Percentiles rank a stretch among this genome's conserved stretches.
These are phyloP conservation scores for Vinca minor DNA, from an alignment of 257 asterid genomes.

Conservation along the genomic window DNA sequence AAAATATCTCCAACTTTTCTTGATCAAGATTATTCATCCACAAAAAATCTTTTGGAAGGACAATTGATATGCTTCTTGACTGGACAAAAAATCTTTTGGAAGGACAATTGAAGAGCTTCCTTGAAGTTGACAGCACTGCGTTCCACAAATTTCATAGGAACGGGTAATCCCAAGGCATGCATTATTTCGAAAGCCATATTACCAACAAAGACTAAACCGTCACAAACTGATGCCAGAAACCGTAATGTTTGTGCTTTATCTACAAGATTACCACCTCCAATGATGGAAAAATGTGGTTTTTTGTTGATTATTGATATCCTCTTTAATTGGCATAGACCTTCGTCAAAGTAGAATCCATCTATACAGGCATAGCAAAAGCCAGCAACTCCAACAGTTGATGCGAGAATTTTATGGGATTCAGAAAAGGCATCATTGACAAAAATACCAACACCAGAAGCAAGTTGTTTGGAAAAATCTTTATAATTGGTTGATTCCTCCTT, in stretches of 20 bases:
- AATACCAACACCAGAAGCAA: constrained; percentile 65
- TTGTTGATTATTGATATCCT: constrained; percentile 36
- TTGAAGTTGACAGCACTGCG: constrained; percentile 28
- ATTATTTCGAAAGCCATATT: constrained; percentile 71
- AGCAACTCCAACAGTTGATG: constrained; percentile 83
- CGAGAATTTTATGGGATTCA: constrained; percentile 70
- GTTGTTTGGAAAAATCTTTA: constrained; percentile 50
- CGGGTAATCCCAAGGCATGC: constrained; percentile 58
- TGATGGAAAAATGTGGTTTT: constrained; percentile 63
- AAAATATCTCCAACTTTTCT: constrained; percentile 30
- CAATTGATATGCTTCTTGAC: constrained; percentile 49
- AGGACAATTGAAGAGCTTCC: constrained; percentile 48
- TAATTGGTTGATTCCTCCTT: constrained; percentile 74
- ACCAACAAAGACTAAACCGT: constrained; percentile 78
- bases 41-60: constrained; percentile 69
- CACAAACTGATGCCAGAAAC: constrained; percentile 57
- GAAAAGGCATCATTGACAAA: constrained; percentile 85
- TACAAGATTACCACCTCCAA: constrained; percentile 68
- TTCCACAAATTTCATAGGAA: constrained; percentile 58
- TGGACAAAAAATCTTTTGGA: constrained; percentile 49
- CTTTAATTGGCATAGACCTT: constrained; percentile 50
- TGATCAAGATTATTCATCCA: constrained; percentile 38
- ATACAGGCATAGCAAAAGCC: constrained; percentile 54
- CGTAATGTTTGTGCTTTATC: constrained; percentile 61
- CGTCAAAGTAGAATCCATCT: constrained; percentile 80